Base-by-base conservation (phyloP, 768 basidiomycete species). In the Dentipellis sp. region DNA sequence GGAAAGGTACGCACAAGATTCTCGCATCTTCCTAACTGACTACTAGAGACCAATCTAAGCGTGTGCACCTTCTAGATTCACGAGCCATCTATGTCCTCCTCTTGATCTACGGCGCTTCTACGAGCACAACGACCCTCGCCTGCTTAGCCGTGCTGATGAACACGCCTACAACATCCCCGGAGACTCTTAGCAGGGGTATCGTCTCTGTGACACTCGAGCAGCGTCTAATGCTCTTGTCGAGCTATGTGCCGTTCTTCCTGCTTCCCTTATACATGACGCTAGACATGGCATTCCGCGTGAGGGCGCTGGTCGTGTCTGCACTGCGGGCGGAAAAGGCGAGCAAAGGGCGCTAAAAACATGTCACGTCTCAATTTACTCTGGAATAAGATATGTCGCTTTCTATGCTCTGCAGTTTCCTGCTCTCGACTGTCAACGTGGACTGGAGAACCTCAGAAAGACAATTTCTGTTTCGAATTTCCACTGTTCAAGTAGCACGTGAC, bases 211-310 rank as follows among this genome's bases (percentile, higher is more conserved):
- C 82, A 0, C 48, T 64, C 0, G 67, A 66, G n/a, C 85, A 93
- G 59, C 74, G 77, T 5, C 53, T 73, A 19, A 62, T 84, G 49
- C 71, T 93, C 19, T 72, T 92, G 14, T 75, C 75, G 5, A 82
- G 81, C 62, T 93, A 93, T 64, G 65, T 90, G 2, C 87, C 90
- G 1, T 93, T 88, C 74, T 80, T 86, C 57, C 29, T 89, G 8
- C 68, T 92, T 1, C 88, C 91, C 0, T 60, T 88, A 10, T 65
- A 77, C 3, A 90, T 94, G 79, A 73, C 82, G 0, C 59, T 86
- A n/a, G 88, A 91, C 63, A 88, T 91, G 83, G 73, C 76, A 0
- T 52, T 71, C 19, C 69, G 69, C 9, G 54, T 69, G 3, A 60
- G 62, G 10, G 56, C 49, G 12, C 57, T 69, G 47, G 59, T 63